Conservation (phyloP, 805 yeast genomes). For the Metschnikowia reukaufii region DNA sequence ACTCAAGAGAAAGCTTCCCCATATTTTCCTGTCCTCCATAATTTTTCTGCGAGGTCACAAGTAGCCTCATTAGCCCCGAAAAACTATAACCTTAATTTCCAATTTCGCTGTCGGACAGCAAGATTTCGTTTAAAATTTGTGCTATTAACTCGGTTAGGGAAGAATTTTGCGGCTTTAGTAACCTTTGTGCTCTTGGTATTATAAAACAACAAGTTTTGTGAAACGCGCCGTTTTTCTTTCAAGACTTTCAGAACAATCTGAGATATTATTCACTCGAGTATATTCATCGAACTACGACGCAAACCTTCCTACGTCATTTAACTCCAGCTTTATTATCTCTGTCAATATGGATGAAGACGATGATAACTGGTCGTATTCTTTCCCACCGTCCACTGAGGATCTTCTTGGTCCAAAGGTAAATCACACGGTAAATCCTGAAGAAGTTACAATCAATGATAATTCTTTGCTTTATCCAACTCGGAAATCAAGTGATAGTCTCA, state of each 20-base stretch:
- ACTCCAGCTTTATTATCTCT: background rate
- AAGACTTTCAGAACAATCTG: too few species aligned
- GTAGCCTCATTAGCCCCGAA: background rate
- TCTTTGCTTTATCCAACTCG: background rate
- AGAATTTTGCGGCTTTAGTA: too few species aligned
- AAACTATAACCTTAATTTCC: background rate
- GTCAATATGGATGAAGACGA: slow-evolving; percentile 32
- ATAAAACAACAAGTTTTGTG: background rate
- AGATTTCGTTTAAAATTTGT: too few species aligned
- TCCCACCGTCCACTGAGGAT: slow-evolving; percentile 37
- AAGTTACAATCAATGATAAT: background rate
- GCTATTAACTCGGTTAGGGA: too few species aligned
- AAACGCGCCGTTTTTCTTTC: too few species aligned
- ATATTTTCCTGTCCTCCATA: background rate
- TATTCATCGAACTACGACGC: too few species aligned
- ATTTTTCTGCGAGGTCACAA: slow-evolving; percentile 1
- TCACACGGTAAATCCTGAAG: too few species aligned
- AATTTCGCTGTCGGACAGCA: background rate
- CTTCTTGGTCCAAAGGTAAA: too few species aligned
- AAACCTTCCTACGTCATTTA: too few species aligned
- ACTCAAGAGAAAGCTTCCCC: background rate
- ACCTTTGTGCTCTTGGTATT: too few species aligned
- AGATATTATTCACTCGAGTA: background rate
- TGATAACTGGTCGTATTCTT: slow-evolving; percentile 43
- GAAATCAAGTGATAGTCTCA: background rate